Percentiles rank a stretch among this genome's conserved stretches.
These are phyloP conservation scores for Arabidopsis suecica DNA, from an alignment of 345 rosid genomes.

Conservation along the genomic window DNA sequence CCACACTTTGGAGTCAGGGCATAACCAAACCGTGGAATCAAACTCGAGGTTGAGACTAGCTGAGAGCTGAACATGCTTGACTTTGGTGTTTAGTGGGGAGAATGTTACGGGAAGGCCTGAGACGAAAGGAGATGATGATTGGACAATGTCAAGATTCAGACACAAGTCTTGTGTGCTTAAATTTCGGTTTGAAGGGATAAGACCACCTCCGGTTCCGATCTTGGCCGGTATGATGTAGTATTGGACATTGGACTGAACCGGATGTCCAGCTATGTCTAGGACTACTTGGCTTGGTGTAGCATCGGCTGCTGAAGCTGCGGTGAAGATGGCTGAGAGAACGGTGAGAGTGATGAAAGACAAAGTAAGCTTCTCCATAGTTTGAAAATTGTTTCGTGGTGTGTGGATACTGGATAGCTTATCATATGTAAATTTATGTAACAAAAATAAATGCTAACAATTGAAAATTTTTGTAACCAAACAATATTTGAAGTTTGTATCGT, in stretches of 20 bases:
- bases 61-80: constrained; percentile 31
- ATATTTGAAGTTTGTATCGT: background rate
- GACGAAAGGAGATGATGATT: constrained; percentile 39
- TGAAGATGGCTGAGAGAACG: constrained; percentile 25
- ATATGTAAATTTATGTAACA: constrained; percentile 9
- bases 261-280: constrained; percentile 25
- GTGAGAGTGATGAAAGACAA: constrained; percentile 29
- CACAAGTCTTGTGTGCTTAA: constrained; percentile 28
- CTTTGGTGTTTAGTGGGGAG: constrained; percentile 26
- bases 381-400: constrained; percentile 13
- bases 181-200: constrained; percentile 34
- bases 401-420: constrained; percentile 21
- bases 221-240: constrained; percentile 45
- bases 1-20: constrained; percentile 39
- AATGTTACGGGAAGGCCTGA: constrained; percentile 41
- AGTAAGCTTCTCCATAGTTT: constrained; percentile 26
- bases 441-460: background rate
- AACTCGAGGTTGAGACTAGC: constrained; percentile 31
- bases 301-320: constrained; percentile 9
- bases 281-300: constrained; percentile 15
- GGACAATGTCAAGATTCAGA: constrained; percentile 32
- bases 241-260: constrained; percentile 29
- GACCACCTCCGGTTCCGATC: constrained; percentile 40
- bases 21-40: constrained; percentile 39
- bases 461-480: background rate